Evolutionary conservation across 2,329 filamentous ascomycete species (phyloP).

Genomic region (Aschersonia sp.): DNA sequence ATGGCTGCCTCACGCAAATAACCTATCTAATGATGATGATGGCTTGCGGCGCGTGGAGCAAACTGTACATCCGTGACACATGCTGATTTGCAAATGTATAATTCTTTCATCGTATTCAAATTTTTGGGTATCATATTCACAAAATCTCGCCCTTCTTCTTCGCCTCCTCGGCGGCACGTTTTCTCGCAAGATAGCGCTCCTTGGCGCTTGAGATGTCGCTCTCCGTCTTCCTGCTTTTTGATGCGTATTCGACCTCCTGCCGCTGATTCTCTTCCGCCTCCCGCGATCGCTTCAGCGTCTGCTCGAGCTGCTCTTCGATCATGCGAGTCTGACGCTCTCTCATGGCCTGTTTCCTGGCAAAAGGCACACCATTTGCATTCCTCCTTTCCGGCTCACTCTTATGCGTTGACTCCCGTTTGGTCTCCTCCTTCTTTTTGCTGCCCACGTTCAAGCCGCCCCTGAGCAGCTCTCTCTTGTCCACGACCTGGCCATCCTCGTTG

Average conservation of each 20-base stretch:
- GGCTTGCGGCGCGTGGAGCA: too few relatives aligned
- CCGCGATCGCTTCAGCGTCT: constrained; percentile 54
- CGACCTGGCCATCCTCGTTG: constrained; percentile 72
- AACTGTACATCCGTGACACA: too few relatives aligned
- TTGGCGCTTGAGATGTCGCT: constrained; percentile 62
- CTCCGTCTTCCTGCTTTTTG: constrained; percentile 68
- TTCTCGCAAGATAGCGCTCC: constrained; percentile 66
- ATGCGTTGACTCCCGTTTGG: constrained; percentile 9
- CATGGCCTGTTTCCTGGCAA: constrained; percentile 47
- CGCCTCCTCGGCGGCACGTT: constrained; percentile 57
- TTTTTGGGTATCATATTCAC: constrained; percentile 5
- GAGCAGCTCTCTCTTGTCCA: constrained; percentile 71
- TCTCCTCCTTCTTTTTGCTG: constrained; percentile 41
- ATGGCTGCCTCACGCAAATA: too few relatives aligned
- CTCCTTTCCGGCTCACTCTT: constrained; percentile 15
- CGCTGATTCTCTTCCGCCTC: constrained; percentile 55
- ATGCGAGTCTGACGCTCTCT: constrained; percentile 64
- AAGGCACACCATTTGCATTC: constrained; percentile 24
- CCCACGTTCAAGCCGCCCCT: constrained; percentile 61
- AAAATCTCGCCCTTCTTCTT: constrained; percentile 33
- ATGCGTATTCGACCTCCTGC: constrained; percentile 44
- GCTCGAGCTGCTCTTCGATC: constrained; percentile 64
- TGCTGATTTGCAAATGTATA: too few relatives aligned
- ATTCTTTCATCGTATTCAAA: background rate
- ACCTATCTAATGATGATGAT: too few relatives aligned